Percentiles rank a stretch among this genome's conserved stretches.
Evolutionary conservation across 2,329 filamentous ascomycete species (phyloP).

Genomic region (Colletotrichum nymphaeae): DNA sequence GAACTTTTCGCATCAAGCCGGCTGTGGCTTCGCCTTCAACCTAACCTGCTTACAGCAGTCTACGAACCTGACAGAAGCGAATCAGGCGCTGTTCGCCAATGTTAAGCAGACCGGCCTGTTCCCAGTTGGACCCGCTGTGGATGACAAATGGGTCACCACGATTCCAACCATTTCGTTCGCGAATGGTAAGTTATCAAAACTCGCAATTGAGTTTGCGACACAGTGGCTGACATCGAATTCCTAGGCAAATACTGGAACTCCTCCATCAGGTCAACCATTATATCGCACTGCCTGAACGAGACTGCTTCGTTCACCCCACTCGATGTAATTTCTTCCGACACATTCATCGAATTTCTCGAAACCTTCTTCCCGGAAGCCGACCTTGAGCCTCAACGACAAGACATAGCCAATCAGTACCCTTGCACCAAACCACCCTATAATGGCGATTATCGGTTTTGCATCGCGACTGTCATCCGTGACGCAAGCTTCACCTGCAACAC

Average conservation of each 20-base stretch:
- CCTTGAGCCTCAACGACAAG: background rate
- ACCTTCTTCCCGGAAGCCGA: background rate
- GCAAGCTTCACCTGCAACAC: background rate
- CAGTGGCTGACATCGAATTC: no score
- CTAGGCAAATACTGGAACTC: background rate
- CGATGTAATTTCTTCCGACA: background rate
- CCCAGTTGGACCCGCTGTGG: background rate
- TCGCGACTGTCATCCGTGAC: background rate
- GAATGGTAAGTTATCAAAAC: background rate
- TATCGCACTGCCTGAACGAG: background rate
- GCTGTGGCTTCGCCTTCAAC: background rate
- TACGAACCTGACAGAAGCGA: background rate
- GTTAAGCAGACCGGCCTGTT: background rate
- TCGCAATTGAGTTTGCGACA: no score
- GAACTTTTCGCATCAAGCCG: background rate
- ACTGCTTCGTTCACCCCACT: background rate
- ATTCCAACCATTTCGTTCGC: background rate
- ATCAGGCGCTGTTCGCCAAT: background rate
- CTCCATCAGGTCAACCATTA: background rate
- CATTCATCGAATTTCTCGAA: background rate
- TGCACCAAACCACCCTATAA: background rate
- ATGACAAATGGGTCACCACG: background rate
- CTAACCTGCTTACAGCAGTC: background rate
- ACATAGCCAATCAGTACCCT: background rate
- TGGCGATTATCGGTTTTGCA: background rate